Evolutionary conservation across 2,329 filamentous ascomycete species (phyloP), one percentile per base, ranked within the genome.

Genomic region (Cladosporium sp.): DNA sequence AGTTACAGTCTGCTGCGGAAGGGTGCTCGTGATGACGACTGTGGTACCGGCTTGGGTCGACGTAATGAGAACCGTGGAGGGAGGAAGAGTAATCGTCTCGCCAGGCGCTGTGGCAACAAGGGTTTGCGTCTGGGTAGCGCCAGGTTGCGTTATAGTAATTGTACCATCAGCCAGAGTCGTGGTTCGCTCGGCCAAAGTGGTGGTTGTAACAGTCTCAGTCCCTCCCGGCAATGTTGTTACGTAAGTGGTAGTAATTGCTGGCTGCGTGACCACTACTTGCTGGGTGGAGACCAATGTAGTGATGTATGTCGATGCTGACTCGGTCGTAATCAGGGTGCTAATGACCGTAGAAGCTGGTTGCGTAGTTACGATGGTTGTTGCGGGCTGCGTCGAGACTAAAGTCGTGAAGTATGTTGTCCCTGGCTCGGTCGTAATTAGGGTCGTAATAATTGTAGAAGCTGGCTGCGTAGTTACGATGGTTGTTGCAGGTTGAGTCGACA

Each of bases 31-130:
- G 19, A 48, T 32, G 18, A 44, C 32, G 8, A 51, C 11, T 5
- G 41, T 51, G 13, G 34, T 38, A 6, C 19, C 41, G 13, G 31
- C 48, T 35, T 50, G 40, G 3, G 40, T 50, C 8, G 40, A 41
- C 3, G 48, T 50, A 9, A 50, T 28, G n/a, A 50, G 33, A 18
- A 43, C 37, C 8, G 48, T 50, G 2, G 48, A 50, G 9, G 48
- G 40, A 35, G 48, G 40, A n/a, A 43, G 38, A 4, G 48, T 50
- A 14, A 14, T 38, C 16, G 10, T 38, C 35, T 38, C 13, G 18
- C n/a, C 28, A 13, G 41, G n/a, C 13, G 28, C 41, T 22, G 41
- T 43, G 1, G 41, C 9, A 4, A 28, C 28, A 43, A 22, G 28
- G 9, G 41, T 43, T n/a, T 50, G 46, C 3, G 48, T 50, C 11